phyloP scores from a whole-genome alignment of 305 asterid genomes.

The Plantago coronopus region DNA sequence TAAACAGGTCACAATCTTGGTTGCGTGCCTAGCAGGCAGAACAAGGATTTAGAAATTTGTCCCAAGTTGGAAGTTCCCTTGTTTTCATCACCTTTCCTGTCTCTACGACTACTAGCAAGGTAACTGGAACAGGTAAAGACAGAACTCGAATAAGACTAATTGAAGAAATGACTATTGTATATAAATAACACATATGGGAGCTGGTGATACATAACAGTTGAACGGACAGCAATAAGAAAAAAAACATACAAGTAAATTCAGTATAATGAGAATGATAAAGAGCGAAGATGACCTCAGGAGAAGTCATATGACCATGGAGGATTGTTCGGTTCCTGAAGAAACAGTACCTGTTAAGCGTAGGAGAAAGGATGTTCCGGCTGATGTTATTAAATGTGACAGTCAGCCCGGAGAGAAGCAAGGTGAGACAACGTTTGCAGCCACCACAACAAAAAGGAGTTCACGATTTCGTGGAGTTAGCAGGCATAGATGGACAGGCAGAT shows the following conservation, averaged over 20 bases:
- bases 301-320: constrained; percentile 20
- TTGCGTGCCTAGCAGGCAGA: not conserved
- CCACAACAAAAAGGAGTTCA: constrained; percentile 71
- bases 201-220: constrained; percentile 8
- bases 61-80: constrained; percentile 15
- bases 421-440: constrained; percentile 31
- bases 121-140: constrained; percentile 32
- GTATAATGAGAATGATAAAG: constrained; percentile 39
- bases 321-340: constrained; percentile 30
- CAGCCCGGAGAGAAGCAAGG: constrained; percentile 25
- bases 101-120: constrained; percentile 12
- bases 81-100: constrained; percentile 40
- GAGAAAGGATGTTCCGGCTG: constrained; percentile 36
- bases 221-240: constrained; percentile 10
- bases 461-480: constrained; percentile 74
- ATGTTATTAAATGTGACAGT: constrained; percentile 13
- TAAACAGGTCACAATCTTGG: not conserved
- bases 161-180: constrained; percentile 20
- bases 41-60: not conserved
- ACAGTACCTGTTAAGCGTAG: constrained; percentile 38
- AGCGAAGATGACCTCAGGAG: constrained; percentile 34
- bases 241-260: constrained; percentile 16
- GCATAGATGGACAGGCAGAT: constrained; percentile 80
- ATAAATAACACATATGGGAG: constrained; percentile 19
- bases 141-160: constrained; percentile 32